phyloP scores from a whole-genome alignment of 2,329 filamentous ascomycete species.

The Didymella sp. region DNA sequence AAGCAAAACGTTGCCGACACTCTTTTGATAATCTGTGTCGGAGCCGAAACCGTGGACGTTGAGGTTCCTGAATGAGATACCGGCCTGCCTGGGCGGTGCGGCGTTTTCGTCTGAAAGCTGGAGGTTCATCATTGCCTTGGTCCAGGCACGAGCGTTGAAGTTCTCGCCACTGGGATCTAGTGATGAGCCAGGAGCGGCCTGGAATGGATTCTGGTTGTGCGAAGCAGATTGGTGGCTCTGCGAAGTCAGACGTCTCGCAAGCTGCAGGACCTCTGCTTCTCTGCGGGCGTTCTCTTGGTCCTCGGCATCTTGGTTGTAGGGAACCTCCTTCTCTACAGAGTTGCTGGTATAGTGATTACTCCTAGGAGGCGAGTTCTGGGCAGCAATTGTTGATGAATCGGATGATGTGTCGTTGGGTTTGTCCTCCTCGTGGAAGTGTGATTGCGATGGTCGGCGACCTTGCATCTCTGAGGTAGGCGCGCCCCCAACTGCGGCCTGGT shows the following conservation, averaged over 20 bases:
- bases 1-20: conserved; percentile 56
- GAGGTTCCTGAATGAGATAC: conserved; percentile 55
- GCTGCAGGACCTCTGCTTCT: conserved; percentile 49
- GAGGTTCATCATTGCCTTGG: conserved; percentile 58
- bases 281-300: conserved; percentile 35
- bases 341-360: conserved; percentile 19
- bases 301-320: conserved; percentile 31
- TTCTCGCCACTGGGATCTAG: conserved; percentile 56
- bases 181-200: conserved; percentile 51
- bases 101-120: conserved; percentile 52
- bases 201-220: conserved; percentile 47
- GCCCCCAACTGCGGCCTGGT: conserved; percentile 47
- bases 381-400: conserved; percentile 45
- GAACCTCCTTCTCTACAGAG: conserved; percentile 28
- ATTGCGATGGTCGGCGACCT: conserved; percentile 28
- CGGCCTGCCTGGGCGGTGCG: conserved; percentile 54
- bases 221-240: conserved; percentile 50
- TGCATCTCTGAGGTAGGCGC: conserved; percentile 43
- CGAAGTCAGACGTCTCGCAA: conserved; percentile 53
- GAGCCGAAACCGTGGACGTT: conserved; percentile 59
- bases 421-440: conserved; percentile 21
- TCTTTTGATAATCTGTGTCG: conserved; percentile 60
- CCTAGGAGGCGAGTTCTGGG: conserved; percentile 32
- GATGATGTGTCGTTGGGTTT: conserved; percentile 34
- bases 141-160: conserved; percentile 58